These are phyloP conservation scores for Atkinsonella hypoxylon DNA, from an alignment of 2,329 filamentous ascomycete species.

Conservation along the genomic window DNA sequence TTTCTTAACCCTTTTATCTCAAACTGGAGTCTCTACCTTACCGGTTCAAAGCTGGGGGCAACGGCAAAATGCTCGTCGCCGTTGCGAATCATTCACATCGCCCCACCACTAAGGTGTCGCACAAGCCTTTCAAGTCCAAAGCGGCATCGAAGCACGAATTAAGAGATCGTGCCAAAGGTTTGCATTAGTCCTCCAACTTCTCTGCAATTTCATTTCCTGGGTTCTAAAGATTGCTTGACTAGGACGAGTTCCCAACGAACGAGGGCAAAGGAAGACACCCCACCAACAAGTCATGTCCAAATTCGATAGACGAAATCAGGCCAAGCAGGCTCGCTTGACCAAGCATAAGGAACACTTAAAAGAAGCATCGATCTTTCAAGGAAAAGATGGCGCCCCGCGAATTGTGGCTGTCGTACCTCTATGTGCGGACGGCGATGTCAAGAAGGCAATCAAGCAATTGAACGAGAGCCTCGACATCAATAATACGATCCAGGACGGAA, in stretches of 20 bases:
- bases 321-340: constrained; percentile 73
- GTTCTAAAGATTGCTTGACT: background rate
- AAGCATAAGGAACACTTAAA: constrained; percentile 78
- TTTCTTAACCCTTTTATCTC: background rate
- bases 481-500: constrained; percentile 45
- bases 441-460: constrained; percentile 54
- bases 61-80: constrained; percentile 62
- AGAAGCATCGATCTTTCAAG: constrained; percentile 71
- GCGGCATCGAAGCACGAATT: constrained; percentile 81
- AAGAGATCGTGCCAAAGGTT: constrained; percentile 78
- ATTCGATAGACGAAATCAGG: constrained; percentile 87
- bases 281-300: constrained; percentile 98
- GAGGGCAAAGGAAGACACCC: constrained; percentile 68
- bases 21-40: constrained; percentile 65
- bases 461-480: constrained; percentile 74
- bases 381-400: constrained; percentile 73
- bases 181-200: background rate
- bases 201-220: background rate
- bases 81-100: constrained; percentile 69
- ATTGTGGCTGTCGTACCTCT: constrained; percentile 83
- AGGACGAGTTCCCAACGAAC: constrained; percentile 72
- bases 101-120: constrained; percentile 75
- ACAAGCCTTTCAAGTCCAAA: constrained; percentile 88
- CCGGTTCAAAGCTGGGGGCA: constrained; percentile 73
- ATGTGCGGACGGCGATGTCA: constrained; percentile 57